Conservation (phyloP, 2,329 filamentous ascomycete genomes). For the Elsinoe arachidis region DNA sequence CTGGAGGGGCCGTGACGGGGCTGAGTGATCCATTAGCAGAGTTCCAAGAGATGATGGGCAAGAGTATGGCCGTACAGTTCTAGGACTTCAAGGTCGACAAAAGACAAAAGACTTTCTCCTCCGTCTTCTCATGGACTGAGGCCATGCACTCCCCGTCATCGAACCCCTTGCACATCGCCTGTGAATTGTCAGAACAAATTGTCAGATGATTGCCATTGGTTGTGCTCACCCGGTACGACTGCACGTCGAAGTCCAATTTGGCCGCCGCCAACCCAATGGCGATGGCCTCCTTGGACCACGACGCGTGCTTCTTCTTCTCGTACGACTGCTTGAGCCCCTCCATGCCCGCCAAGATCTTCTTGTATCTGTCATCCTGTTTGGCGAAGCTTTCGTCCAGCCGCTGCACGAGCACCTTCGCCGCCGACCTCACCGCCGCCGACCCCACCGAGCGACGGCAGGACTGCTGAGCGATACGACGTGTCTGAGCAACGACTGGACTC, state of each 20-base stretch:
- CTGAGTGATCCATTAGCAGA: slow-evolving; percentile 73
- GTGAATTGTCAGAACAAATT: background rate
- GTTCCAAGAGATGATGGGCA: slow-evolving; percentile 71
- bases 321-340: background rate
- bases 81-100: slow-evolving; percentile 20
- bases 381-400: background rate
- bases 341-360: background rate
- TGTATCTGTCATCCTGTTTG: background rate
- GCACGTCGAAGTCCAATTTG: background rate
- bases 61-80: slow-evolving; percentile 23
- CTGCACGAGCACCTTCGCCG: background rate
- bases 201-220: no score
- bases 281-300: background rate
- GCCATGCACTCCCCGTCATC: background rate
- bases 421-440: no score
- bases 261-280: background rate
- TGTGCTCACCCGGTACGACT: background rate
- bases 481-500: no score
- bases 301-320: background rate
- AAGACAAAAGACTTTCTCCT: background rate
- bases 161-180: background rate
- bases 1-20: slow-evolving; percentile 81
- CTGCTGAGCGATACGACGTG: no score
- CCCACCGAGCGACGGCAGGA: no score
- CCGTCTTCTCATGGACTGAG: background rate